Evolutionary conservation across 192 early-diverging fungal genomes (phyloP).

Genomic region (Jimgerdemannia lactiflua): DNA sequence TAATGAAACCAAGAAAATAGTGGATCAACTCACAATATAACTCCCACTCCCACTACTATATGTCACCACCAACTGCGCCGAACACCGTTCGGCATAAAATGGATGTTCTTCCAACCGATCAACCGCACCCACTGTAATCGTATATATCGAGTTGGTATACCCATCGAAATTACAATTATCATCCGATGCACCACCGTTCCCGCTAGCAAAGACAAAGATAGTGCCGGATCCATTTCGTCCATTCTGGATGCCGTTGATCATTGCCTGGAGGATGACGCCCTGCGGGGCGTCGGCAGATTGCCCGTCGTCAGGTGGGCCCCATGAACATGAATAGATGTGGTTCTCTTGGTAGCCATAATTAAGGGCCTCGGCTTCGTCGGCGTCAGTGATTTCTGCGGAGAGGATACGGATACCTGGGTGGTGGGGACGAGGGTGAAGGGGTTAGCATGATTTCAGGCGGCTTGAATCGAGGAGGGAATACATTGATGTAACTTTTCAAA

Average conservation of each 20-base stretch:
- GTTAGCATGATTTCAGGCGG: neutral
- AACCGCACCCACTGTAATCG: conserved; percentile 89
- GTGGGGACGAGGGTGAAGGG: no score
- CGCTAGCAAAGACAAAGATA: conserved; percentile 92
- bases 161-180: conserved; percentile 99
- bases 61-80: conserved; percentile 84
- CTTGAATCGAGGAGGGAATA: neutral
- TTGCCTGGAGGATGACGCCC: conserved; percentile 75
- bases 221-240: conserved; percentile 85
- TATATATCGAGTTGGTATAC: conserved; percentile 95
- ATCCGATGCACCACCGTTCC: conserved; percentile 76
- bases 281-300: conserved; percentile 80
- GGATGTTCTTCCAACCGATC: conserved; percentile 76
- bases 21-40: conserved; percentile 61
- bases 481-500: neutral
- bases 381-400: conserved; percentile 86
- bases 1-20: neutral
- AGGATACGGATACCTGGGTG: conserved; percentile 77
- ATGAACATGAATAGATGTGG: conserved; percentile 95
- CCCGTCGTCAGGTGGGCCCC: conserved; percentile 95
- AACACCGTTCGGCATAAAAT: conserved; percentile 82
- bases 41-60: conserved; percentile 80
- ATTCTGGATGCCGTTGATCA: conserved; percentile 80
- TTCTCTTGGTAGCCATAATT: conserved; percentile 88
- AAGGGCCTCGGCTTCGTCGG: conserved; percentile 87